These are phyloP conservation scores for Fraxinus baroniana DNA, from an alignment of 305 asterid species.

Conservation along the genomic window DNA sequence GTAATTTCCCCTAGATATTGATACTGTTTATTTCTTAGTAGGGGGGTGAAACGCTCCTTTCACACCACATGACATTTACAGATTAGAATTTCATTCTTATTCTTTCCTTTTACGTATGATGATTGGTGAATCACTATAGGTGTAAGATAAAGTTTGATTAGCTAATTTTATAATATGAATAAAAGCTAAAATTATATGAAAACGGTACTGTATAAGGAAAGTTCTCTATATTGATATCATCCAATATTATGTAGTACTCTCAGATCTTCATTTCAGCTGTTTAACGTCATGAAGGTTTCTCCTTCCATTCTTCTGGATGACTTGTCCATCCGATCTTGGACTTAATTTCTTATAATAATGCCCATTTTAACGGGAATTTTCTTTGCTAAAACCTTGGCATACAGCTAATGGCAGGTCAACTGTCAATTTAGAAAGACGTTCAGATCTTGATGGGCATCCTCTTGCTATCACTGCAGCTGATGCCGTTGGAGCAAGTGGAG, in stretches of 20 bases:
- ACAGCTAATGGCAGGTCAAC: slow-evolving; percentile 71
- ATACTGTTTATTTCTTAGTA: not conserved
- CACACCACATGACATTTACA: not conserved
- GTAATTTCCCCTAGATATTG: not conserved
- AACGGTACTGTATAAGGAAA: not conserved
- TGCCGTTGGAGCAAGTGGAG: slow-evolving; percentile 74
- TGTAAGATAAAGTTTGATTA: not conserved
- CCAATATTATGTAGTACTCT: not conserved
- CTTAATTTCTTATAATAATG: not conserved
- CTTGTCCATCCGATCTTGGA: not conserved
- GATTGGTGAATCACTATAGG: not conserved
- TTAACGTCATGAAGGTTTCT: not conserved
- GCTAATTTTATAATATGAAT: not conserved
- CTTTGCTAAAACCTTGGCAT: slow-evolving; percentile 19
- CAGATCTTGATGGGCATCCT: slow-evolving; percentile 85
- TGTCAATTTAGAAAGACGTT: slow-evolving; percentile 63
- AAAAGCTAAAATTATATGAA: not conserved
- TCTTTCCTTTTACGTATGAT: not conserved
- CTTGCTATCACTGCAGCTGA: slow-evolving; percentile 83
- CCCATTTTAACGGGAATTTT: not conserved
- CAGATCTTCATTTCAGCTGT: not conserved
- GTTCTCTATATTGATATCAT: not conserved
- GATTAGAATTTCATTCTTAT: not conserved
- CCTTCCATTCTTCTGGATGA: not conserved
- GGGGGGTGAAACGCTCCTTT: not conserved